Conservation (phyloP, 2,329 filamentous ascomycete species). For the Stenocarpella maydis region DNA sequence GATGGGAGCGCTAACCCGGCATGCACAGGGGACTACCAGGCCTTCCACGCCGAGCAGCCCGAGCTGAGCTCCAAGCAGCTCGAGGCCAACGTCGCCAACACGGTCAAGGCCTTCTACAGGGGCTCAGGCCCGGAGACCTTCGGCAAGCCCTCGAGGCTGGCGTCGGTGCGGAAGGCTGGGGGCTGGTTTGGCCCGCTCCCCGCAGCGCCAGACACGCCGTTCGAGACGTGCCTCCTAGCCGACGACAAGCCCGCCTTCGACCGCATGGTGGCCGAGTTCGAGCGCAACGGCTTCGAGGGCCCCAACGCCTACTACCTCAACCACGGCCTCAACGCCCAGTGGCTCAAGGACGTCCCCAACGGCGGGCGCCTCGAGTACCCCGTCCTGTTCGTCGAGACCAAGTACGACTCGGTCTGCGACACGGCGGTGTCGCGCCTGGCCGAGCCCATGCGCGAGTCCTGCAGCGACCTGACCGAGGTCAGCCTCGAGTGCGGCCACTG, state of each 20-base stretch:
- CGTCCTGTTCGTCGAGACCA: slow-evolving; percentile 46
- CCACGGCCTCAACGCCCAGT: slow-evolving; percentile 51
- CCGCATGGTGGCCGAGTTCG: slow-evolving; percentile 43
- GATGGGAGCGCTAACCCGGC: neutral
- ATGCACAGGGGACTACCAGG: slow-evolving; percentile 41
- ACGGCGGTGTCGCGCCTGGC: slow-evolving; percentile 45
- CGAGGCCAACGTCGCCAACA: slow-evolving; percentile 35
- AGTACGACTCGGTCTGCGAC: slow-evolving; percentile 49
- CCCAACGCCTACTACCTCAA: slow-evolving; percentile 48
- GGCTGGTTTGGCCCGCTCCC: slow-evolving; percentile 37
- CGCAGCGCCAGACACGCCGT: slow-evolving; percentile 7
- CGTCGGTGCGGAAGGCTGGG: slow-evolving; percentile 30
- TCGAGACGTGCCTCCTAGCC: slow-evolving; percentile 18
- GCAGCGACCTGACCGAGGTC: slow-evolving; percentile 49
- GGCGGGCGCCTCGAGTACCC: slow-evolving; percentile 48
- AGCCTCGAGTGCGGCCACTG: slow-evolving; percentile 47
- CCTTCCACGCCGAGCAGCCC: slow-evolving; percentile 41
- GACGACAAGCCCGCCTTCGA: slow-evolving; percentile 37
- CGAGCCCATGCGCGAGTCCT: slow-evolving; percentile 46
- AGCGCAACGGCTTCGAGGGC: slow-evolving; percentile 50
- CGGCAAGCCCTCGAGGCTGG: slow-evolving; percentile 28
- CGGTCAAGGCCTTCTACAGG: slow-evolving; percentile 34
- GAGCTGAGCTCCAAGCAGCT: slow-evolving; percentile 38
- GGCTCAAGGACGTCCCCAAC: slow-evolving; percentile 41
- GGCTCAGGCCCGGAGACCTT: neutral